These are phyloP conservation scores for Picochlorum sp. DNA, from an alignment of 139 green algal species.

Conservation along the genomic window DNA sequence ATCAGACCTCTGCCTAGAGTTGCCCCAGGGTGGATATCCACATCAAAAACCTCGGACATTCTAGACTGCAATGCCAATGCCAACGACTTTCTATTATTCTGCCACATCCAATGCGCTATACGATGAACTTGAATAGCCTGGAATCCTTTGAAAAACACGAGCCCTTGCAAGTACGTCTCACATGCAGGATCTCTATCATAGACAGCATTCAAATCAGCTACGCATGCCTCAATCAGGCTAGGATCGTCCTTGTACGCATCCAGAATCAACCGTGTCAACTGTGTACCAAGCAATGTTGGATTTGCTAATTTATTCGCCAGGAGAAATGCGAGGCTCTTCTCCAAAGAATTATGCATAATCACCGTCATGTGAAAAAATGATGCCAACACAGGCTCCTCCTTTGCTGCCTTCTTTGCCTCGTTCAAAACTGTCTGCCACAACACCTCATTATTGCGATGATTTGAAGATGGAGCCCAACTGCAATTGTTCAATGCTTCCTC, in stretches of 20 bases:
- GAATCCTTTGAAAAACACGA: constrained; percentile 94
- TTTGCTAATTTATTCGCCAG: constrained; percentile 90
- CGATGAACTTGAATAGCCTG: constrained; percentile 91
- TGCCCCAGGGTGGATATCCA: constrained; percentile 94
- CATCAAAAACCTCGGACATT: constrained; percentile 68
- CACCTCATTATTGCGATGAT: constrained; percentile 43
- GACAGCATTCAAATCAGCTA: constrained; percentile 74
- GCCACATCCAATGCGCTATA: constrained; percentile 85
- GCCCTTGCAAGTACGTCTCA: constrained; percentile 65
- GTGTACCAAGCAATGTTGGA: constrained; percentile 80
- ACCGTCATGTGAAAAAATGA: constrained; percentile 90
- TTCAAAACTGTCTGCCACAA: constrained; percentile 54
- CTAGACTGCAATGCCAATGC: constrained; percentile 69
- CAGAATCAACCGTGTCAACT: constrained; percentile 85
- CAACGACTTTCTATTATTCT: constrained; percentile 57
- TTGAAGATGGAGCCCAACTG: constrained; percentile 39
- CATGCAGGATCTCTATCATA: constrained; percentile 85
- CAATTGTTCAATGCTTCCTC: constrained; percentile 14
- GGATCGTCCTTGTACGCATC: constrained; percentile 47
- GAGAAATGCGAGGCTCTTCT: constrained; percentile 77
- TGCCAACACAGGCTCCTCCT: constrained; percentile 77
- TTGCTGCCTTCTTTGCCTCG: constrained; percentile 45
- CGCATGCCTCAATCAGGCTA: constrained; percentile 50
- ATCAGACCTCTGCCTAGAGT: constrained; percentile 85
- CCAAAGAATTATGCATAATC: constrained; percentile 77